Base-by-base conservation (phyloP, 2,329 filamentous ascomycete species). In the Fusarium dimerum region DNA sequence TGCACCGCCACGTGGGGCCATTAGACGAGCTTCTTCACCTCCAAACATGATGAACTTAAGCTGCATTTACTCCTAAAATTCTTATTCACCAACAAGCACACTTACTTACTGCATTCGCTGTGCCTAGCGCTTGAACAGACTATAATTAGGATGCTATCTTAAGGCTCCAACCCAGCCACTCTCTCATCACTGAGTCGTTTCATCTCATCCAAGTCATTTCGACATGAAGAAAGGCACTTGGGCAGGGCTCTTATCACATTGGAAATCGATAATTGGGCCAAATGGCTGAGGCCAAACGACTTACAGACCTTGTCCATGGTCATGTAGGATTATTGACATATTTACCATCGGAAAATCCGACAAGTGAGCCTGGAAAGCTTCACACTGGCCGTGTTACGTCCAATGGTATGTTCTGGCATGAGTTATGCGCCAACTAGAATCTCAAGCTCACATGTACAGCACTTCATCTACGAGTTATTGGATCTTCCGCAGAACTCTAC, bases 201-300 rank as follows among this genome's bases (percentile, higher is more conserved):
- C 51, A 59, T 43, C 54, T 50, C 51, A 39, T 42, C 51, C 54
- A 44, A 47, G 49, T 52, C 60, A 59, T 45, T 56, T 63, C 68
- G 69, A 62, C 55, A 73, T 73, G 70, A 71, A 68, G 64, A 66
- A 59, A 60, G 56, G 59, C 59, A 65, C 48, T 52, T 61, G 52
- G 57, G 49, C 49, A 56, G 61, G 54, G 49, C 48, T 59, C 51
- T 62, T 56, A 50, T 57, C 57, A 61, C 46, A 63, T 59, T 65
- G 62, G 63, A 71, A 58, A 65, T 66, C 59, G 51, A 56, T 62
- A 58, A 64, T 65, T 45, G 62, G 63, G 48, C 66, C 65, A 65
- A 68, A 74, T 74, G 72, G 70, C 69, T 73, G 70, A 74, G 48
- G 55, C 57, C 34, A 62, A 64, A 55, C 63, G 63, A 45, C 56